phyloP scores from a whole-genome alignment of 108 stramenopile genomes.

The Skeletonema menzelii region DNA sequence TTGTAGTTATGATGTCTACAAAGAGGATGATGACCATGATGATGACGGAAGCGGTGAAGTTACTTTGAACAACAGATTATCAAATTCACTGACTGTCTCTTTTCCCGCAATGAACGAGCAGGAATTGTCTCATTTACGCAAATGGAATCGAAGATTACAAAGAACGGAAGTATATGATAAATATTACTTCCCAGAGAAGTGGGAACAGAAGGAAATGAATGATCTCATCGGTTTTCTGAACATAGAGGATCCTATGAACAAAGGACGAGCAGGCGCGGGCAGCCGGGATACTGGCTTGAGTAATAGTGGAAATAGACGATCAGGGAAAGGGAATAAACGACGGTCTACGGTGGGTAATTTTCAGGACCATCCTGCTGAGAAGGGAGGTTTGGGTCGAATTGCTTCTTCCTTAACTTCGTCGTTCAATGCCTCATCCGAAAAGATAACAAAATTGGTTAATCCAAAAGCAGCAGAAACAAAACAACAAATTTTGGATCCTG shows the following conservation, averaged over 20 bases:
- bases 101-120: not conserved
- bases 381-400: not conserved
- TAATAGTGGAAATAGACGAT: not conserved
- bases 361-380: not conserved
- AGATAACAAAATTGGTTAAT: not conserved
- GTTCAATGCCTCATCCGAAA: not conserved
- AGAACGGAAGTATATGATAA: not conserved
- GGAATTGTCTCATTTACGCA: not conserved
- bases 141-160: not conserved
- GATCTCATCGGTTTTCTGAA: not conserved
- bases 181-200: not conserved
- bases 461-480: not conserved
- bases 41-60: not conserved
- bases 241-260: not conserved
- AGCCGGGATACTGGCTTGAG: not conserved
- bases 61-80: not conserved
- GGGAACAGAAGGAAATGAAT: constrained; percentile 4
- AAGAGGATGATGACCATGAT: not conserved
- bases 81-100: not conserved
- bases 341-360: not conserved
- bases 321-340: not conserved
- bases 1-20: not conserved
- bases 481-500: not conserved
- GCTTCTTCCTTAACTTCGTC: not conserved
- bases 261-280: not conserved